Evolutionary conservation across 208 protist species (phyloP), one percentile per base, ranked within the genome.

Genomic region (Leishmania gerbilli): DNA sequence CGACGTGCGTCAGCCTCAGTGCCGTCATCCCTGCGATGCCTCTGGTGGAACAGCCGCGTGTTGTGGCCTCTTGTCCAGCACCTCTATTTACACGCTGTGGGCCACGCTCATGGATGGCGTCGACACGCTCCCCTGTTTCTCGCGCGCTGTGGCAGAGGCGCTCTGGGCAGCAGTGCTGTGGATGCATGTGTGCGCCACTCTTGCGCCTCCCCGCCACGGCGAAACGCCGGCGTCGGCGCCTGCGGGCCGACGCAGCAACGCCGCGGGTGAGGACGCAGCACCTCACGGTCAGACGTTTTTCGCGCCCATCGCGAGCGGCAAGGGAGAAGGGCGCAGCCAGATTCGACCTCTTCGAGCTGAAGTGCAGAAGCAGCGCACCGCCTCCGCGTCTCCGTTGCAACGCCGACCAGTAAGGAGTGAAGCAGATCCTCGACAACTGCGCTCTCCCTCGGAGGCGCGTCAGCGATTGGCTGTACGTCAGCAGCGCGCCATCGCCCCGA

Each of bases 81-180:
- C 31, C 6, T 81, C 82, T 0, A 65, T 71, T 58, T 78, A 64
- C 64, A 82, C 77, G 65, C 74, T 85, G 51, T 79, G 82, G 77
- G 13, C 62, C 2, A 62, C 82, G 2, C 74, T 85, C 17, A 40
- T 42, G 11, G 82, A 82, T 51, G 49, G 37, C 42, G 49, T 64
- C 24, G 74, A n/a, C 62, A n/a, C 76, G 5, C 75, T 82, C 51
- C 56, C 69, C 27, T 71, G 42, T 24, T 13, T 85, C 62, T 55
- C 74, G 40, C 71, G 34, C 24, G 51, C 53, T 5, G 77, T 74
- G 0, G 82, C 62, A 31, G 71, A 74, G 13, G 62, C 72, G 27
- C 47, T 85, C 71, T 85, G 82, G 82, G 77, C 77, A 15, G 82
- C 82, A n/a, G 82, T 85, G 69, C 5, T 79, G 65, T 81, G 77